Base-by-base conservation (phyloP, 345 rosid genomes). In the Ceriops zippeliana region DNA sequence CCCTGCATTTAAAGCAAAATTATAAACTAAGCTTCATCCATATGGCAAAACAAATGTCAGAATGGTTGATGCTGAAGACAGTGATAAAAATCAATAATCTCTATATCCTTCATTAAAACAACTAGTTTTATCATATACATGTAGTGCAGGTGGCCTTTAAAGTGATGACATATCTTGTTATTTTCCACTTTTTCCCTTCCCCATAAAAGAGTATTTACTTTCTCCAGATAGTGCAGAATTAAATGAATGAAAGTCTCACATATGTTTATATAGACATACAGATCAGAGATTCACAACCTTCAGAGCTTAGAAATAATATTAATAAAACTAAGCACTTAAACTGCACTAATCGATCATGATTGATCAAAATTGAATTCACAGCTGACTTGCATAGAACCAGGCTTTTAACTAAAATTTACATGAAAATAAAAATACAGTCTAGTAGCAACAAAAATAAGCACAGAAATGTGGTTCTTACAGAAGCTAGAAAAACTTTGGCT, bases 401-500 rank as follows among this genome's bases (percentile, higher is more conserved):
- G 49, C 49, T 42, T 42, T 42, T 46, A 46, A 6, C 67, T 63
- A 24, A 0, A 47, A 6, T 52, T 5, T 9, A 34, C 19, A n/a
- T 51, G 3, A 52, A 22, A 61, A 28, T 28, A 42, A 28, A 34
- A 61, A 22, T 52, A 6, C 26, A 7, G 21, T 32, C 49, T 7
- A 38, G 19, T 17, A 11, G 20, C 17, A 65, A 27, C 13, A 47
- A 22, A 17, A 21, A 5, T 26, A 63, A 16, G 68, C 16, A 63
- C 42, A 65, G 20, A 66, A 65, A 65, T 37, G 22, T 31, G 62
- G 65, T 35, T 71, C 96, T 79, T 82, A 95, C 96, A 20, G 98
- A 83, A 78, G 89, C 93, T 32, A 83, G 77, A 73, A 95, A 83
- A 57, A 95, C 87, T 89, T 85, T 90, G 49, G 99, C 98, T 51